phyloP scores from a whole-genome alignment of 441 rosid genomes.

The Populus tomentosa region DNA sequence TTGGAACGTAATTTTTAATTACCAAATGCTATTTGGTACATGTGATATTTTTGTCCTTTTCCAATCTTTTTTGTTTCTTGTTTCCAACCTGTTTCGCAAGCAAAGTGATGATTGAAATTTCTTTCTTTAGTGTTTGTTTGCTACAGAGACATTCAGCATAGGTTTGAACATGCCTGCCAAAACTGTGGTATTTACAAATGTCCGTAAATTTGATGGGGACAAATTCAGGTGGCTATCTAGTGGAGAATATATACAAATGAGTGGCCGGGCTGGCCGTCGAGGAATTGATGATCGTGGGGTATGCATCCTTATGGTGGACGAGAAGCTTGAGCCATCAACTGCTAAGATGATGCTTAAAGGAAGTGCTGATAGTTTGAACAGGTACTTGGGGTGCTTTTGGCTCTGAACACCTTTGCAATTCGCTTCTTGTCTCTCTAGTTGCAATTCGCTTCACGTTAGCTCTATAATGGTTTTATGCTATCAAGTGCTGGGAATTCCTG shows the following conservation, averaged over 20 bases:
- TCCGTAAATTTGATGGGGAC: conserved; percentile 97
- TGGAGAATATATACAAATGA: conserved; percentile 98
- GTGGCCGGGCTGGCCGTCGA: conserved; percentile 99
- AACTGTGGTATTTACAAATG: conserved; percentile 97
- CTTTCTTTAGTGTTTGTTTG: conserved; percentile 83
- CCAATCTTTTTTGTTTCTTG: background rate
- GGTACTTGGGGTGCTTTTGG: conserved; percentile 38
- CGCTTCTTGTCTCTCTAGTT: background rate
- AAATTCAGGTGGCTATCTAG: conserved; percentile 98
- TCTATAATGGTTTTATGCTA: background rate
- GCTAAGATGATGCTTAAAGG: conserved; percentile 97
- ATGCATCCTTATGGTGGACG: conserved; percentile 97
- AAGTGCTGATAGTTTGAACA: conserved; percentile 94
- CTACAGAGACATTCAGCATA: conserved; percentile 98
- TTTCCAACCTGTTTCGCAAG: background rate
- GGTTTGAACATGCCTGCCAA: conserved; percentile 99
- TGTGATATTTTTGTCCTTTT: background rate
- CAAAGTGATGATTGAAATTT: conserved; percentile 22
- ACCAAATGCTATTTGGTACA: background rate
- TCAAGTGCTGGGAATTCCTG: background rate
- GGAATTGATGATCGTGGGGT: conserved; percentile 96
- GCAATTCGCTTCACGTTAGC: background rate
- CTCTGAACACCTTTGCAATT: background rate
- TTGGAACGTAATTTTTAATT: background rate
- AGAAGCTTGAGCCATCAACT: conserved; percentile 92